Conservation (phyloP, 176 grass and related monocot species). For the Carex cristatella region DNA sequence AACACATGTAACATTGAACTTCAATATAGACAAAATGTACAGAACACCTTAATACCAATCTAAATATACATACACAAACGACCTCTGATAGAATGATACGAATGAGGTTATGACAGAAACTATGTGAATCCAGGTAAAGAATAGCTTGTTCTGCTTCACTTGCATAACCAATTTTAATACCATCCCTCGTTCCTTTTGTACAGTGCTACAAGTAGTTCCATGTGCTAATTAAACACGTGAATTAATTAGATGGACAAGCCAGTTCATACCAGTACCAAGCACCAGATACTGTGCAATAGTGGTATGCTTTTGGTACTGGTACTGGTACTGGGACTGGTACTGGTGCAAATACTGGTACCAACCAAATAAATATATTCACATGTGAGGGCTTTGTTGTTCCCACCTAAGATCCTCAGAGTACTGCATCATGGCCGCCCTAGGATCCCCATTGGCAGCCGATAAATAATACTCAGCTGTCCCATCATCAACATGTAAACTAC, state of each 20-base stretch:
- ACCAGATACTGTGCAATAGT: not conserved
- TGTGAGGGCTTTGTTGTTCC: constrained; percentile 42
- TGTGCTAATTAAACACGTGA: not conserved
- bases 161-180: not conserved
- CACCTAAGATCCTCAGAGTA: constrained; percentile 80
- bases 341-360: not conserved
- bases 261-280: not conserved
- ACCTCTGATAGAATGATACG: not conserved
- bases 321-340: too few relatives aligned
- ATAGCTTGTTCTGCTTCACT: not conserved
- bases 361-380: not conserved
- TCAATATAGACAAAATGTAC: not conserved
- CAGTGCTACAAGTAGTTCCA: not conserved
- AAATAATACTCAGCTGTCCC: constrained; percentile 92
- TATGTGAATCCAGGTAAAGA: too few relatives aligned
- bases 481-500: constrained; percentile 69
- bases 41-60: not conserved
- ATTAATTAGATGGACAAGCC: not conserved
- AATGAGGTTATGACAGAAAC: not conserved
- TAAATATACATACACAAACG: not conserved
- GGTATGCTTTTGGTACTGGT: not conserved
- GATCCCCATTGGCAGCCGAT: constrained; percentile 65
- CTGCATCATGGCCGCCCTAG: constrained; percentile 74
- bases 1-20: not conserved
- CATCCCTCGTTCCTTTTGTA: not conserved